Evolutionary conservation across 2,329 filamentous ascomycete genomes (phyloP).

Genomic region (Fonsecaea erecta): DNA sequence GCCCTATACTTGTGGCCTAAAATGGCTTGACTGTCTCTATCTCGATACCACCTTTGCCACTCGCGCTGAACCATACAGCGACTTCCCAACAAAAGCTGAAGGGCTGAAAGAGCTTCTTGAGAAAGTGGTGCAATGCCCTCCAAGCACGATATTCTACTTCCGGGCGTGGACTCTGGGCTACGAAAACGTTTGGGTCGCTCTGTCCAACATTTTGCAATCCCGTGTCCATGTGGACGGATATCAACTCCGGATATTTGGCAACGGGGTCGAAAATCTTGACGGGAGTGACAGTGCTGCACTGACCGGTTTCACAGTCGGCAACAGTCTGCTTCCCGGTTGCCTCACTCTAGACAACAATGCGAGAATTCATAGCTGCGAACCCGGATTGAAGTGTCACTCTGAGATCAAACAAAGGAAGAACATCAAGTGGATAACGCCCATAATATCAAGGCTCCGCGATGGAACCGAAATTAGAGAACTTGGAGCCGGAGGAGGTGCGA

Average conservation of each 20-base stretch:
- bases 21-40: conserved; percentile 78
- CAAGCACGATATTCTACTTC: conserved; percentile 79
- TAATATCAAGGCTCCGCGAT: conserved; percentile 67
- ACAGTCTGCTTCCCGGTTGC: conserved; percentile 70
- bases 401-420: conserved; percentile 52
- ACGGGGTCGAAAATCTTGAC: conserved; percentile 56
- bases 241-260: conserved; percentile 72
- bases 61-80: conserved; percentile 53
- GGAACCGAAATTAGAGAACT: conserved; percentile 71
- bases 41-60: conserved; percentile 81
- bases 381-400: conserved; percentile 57
- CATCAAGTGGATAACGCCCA: conserved; percentile 76
- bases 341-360: conserved; percentile 67
- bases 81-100: conserved; percentile 70
- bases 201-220: conserved; percentile 71
- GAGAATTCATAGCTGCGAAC: conserved; percentile 85
- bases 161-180: conserved; percentile 92
- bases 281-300: conserved; percentile 67
- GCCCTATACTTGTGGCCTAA: conserved; percentile 71
- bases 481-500: conserved; percentile 78
- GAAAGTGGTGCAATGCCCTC: conserved; percentile 70
- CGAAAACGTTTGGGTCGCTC: conserved; percentile 85
- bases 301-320: conserved; percentile 75
- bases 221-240: conserved; percentile 84
- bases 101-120: conserved; percentile 74